phyloP scores from a whole-genome alignment of 2,329 filamentous ascomycete species.

The Botrytis deweyae region DNA sequence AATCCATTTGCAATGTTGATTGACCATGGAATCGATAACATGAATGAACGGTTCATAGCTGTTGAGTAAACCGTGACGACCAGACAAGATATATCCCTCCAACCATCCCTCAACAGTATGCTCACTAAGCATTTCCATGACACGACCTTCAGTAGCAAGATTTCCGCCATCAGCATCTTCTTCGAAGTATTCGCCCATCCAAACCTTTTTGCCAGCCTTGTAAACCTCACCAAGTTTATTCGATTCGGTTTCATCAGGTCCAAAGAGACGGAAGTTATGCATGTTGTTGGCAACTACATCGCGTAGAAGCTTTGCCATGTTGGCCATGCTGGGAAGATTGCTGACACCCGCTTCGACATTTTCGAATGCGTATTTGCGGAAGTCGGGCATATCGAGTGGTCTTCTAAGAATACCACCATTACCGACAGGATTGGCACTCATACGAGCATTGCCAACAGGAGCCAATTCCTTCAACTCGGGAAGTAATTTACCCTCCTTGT shows the following conservation, averaged over 20 bases:
- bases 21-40: conserved; percentile 82
- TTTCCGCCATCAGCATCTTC: conserved; percentile 76
- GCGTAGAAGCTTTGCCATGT: conserved; percentile 65
- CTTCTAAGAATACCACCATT: conserved; percentile 69
- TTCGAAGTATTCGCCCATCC: conserved; percentile 76
- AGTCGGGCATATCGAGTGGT: conserved; percentile 68
- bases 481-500: conserved; percentile 60
- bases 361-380: conserved; percentile 63
- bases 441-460: conserved; percentile 64
- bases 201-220: conserved; percentile 73
- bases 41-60: conserved; percentile 83
- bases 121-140: conserved; percentile 84
- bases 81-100: conserved; percentile 74
- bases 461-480: conserved; percentile 62
- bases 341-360: conserved; percentile 60
- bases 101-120: conserved; percentile 80
- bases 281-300: conserved; percentile 66
- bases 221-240: conserved; percentile 76
- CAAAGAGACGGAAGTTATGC: conserved; percentile 71
- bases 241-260: conserved; percentile 77
- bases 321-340: conserved; percentile 63
- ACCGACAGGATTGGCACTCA: conserved; percentile 74
- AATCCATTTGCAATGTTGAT: conserved; percentile 83
- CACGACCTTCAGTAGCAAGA: conserved; percentile 63
- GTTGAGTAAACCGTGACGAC: conserved; percentile 71